phyloP scores from a whole-genome alignment of 768 basidiomycete genomes.

The Tylopilus vinaceipallidus region DNA sequence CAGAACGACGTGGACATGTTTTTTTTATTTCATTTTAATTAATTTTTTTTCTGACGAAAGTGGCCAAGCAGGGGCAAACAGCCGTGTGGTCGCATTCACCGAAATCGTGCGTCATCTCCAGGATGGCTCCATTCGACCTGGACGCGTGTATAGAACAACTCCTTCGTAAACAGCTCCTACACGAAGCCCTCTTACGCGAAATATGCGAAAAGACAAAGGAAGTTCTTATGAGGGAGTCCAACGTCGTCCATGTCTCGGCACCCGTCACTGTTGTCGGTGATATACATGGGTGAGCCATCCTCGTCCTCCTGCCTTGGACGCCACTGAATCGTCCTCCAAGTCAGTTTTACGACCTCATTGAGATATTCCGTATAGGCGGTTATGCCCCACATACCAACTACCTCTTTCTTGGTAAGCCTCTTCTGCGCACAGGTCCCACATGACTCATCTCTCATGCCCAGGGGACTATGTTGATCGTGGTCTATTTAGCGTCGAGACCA shows the following conservation, averaged over 20 bases:
- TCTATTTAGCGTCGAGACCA: slow-evolving; percentile 97
- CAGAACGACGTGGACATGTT: not conserved
- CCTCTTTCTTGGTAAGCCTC: slow-evolving; percentile 84
- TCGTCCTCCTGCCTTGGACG: slow-evolving; percentile 9
- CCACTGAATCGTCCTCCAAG: slow-evolving; percentile 52
- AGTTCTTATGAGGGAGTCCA: slow-evolving; percentile 97
- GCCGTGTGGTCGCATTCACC: slow-evolving; percentile 6
- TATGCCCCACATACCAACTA: slow-evolving; percentile 97
- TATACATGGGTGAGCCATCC: slow-evolving; percentile 86
- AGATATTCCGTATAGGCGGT: slow-evolving; percentile 98
- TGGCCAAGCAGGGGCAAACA: slow-evolving; percentile 22
- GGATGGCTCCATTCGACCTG: slow-evolving; percentile 76
- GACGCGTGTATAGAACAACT: slow-evolving; percentile 94
- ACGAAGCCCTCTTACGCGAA: slow-evolving; percentile 91
- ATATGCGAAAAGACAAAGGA: slow-evolving; percentile 99
- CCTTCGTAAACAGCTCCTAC: slow-evolving; percentile 87
- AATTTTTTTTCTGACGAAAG: slow-evolving; percentile 8
- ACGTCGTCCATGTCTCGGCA: slow-evolving; percentile 95
- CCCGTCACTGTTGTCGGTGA: slow-evolving; percentile 99
- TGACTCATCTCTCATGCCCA: slow-evolving; percentile 32
- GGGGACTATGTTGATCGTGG: slow-evolving; percentile 99
- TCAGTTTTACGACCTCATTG: slow-evolving; percentile 99
- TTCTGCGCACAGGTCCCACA: not conserved
- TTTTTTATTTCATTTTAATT: slow-evolving; percentile 10
- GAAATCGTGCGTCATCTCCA: slow-evolving; percentile 4